These are phyloP conservation scores for Rheum nobile DNA, from an alignment of 148 eudicot species.

Conservation along the genomic window DNA sequence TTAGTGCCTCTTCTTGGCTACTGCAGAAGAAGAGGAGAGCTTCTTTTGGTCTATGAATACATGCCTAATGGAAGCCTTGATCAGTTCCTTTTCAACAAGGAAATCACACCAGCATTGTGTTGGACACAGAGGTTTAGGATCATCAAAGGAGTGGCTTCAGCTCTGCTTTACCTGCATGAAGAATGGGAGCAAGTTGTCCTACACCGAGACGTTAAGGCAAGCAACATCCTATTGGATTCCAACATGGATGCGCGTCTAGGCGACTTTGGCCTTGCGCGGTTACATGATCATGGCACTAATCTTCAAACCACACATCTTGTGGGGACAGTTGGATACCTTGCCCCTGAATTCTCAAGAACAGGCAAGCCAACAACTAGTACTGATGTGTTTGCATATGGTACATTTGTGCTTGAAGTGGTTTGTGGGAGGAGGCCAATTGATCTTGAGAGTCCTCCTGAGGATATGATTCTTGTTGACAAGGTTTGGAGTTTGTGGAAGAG, in stretches of 20 bases:
- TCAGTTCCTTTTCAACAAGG: slow-evolving; percentile 5
- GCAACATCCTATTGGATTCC: slow-evolving; percentile 4
- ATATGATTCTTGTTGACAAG: slow-evolving; percentile 1
- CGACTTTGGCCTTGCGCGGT: slow-evolving; percentile 12
- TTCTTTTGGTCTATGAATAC: slow-evolving; percentile 10
- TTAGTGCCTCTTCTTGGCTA: slow-evolving; percentile 7
- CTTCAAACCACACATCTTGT: slow-evolving; percentile 6
- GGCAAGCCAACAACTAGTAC: slow-evolving; percentile 12
- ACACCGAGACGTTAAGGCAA: slow-evolving; percentile 12
- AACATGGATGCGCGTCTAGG: slow-evolving; percentile 9
- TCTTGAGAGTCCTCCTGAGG: background rate
- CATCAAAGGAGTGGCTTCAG: slow-evolving; percentile 12
- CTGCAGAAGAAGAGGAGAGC: slow-evolving; percentile 9
- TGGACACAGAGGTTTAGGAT: slow-evolving; percentile 10
- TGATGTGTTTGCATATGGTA: slow-evolving; percentile 8
- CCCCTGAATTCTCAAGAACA: slow-evolving; percentile 6
- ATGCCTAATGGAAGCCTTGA: slow-evolving; percentile 16
- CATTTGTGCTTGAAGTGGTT: slow-evolving; percentile 5
- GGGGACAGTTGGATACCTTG: slow-evolving; percentile 10
- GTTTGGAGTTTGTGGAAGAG: slow-evolving; percentile 19
- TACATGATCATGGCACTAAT: slow-evolving; percentile 3
- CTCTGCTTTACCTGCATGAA: slow-evolving; percentile 7
- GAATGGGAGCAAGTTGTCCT: slow-evolving; percentile 9
- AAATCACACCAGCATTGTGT: background rate
- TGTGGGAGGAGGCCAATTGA: slow-evolving; percentile 13